Evolutionary conservation across 306 rosid species (phyloP).

Genomic region (Senna tora): DNA sequence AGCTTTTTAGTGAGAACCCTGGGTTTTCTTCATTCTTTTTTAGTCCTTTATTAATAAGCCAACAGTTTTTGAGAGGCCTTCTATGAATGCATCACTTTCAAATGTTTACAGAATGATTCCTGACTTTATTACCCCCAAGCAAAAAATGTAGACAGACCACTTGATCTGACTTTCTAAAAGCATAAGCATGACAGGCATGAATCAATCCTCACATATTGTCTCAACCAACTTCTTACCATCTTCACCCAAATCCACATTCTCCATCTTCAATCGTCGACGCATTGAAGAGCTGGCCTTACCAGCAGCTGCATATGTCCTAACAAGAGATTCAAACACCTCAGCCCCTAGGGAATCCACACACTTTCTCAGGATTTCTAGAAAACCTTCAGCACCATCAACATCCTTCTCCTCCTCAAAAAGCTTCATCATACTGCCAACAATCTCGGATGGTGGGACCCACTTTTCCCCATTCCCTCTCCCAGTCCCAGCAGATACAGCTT

Average conservation of each 20-base stretch:
- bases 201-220: slow-evolving; percentile 62
- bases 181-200: slow-evolving; percentile 17
- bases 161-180: slow-evolving; percentile 36
- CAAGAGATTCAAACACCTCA: slow-evolving; percentile 75
- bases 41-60: no score
- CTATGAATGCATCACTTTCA: slow-evolving; percentile 26
- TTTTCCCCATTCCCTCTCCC: slow-evolving; percentile 76
- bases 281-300: slow-evolving; percentile 64
- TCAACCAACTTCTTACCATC: slow-evolving; percentile 68
- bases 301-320: slow-evolving; percentile 78
- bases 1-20: no score
- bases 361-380: slow-evolving; percentile 70
- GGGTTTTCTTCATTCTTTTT: no score
- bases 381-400: slow-evolving; percentile 84
- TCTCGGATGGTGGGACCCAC: slow-evolving; percentile 63
- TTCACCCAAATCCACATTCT: slow-evolving; percentile 69
- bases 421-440: slow-evolving; percentile 54
- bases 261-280: slow-evolving; percentile 80
- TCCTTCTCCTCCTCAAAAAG: slow-evolving; percentile 77
- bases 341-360: slow-evolving; percentile 49
- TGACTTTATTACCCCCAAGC: slow-evolving; percentile 37
- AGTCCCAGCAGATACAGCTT: slow-evolving; percentile 63
- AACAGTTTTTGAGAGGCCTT: not conserved
- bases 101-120: slow-evolving; percentile 29
- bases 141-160: slow-evolving; percentile 37